Conservation (phyloP, 305 asterid species). For the Fraxinus ornus region DNA sequence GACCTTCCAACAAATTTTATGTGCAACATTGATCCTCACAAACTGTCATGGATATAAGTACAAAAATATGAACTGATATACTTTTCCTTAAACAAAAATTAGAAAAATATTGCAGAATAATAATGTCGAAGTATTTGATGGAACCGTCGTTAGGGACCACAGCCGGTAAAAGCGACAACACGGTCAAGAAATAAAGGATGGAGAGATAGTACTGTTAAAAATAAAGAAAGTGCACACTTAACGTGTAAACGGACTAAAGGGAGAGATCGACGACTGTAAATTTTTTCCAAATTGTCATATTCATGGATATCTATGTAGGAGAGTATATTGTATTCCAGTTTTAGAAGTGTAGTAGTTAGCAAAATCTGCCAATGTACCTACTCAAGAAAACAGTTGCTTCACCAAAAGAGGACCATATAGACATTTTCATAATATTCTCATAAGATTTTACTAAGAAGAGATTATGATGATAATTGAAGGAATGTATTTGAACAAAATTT, state of each 20-base stretch:
- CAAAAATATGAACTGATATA: background rate
- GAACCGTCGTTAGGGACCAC: background rate
- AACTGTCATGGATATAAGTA: background rate
- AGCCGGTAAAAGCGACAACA: background rate
- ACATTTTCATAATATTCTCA: background rate
- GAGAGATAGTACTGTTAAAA: background rate
- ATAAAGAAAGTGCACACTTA: background rate
- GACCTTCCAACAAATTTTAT: conserved; percentile 12
- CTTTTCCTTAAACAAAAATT: background rate
- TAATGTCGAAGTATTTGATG: background rate
- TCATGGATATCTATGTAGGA: background rate
- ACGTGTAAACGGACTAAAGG: background rate
- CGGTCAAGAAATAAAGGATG: background rate
- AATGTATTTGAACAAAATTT: background rate
- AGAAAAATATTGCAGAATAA: background rate
- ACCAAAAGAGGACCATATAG: conserved; percentile 20
- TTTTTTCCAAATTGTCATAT: background rate
- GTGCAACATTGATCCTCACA: background rate
- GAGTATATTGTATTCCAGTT: background rate
- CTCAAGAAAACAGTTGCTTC: conserved; percentile 34
- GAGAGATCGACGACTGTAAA: background rate
- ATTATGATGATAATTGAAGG: background rate
- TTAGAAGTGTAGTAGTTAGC: conserved; percentile 23
- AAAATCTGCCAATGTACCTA: conserved; percentile 40
- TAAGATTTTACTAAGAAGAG: background rate